Evolutionary conservation across 805 yeast genomes (phyloP), one percentile per base, ranked within the genome.

Genomic region (Ogataea trehalophila): DNA sequence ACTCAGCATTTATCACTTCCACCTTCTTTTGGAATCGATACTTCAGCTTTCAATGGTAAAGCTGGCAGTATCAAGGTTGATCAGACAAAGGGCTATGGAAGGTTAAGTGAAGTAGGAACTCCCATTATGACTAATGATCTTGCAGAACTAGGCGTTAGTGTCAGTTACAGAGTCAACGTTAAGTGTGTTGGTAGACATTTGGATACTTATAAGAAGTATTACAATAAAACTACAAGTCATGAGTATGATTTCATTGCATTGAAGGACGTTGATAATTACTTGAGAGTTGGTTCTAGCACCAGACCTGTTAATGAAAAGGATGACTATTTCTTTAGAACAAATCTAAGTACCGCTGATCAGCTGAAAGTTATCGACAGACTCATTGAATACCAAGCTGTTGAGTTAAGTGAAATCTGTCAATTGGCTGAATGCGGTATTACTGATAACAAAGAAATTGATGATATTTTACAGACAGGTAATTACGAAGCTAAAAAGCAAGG

Each of bases 51-150:
- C 31, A 47, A 49, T 29, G 63, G 69, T 1, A 44, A 40, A 16
- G 61, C 61, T 9, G 40, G 46, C 5, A 42, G 50, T 2, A 57
- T 72, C 15, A 53, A 54, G 37, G 54, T 69, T 6, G 59, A 65
- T 37, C 68, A 70, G 38, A 65, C 70, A 0, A 61, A 79, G 31
- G 85, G 86, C 0, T 81, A 80, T 59, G 86, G 84, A 8, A 73
- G 76, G 49, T 55, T 74, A 13, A 68, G 69, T n/a, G 57, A 65
- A 1, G 54, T 70, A 35, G 86, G 85, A 1, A 71, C 80, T 0
- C 85, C 86, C 1, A 61, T 81, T 4, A 59, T 74, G 46, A 73
- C 78, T 3, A 65, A 63, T 13, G 87, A 81, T 62, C 62, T 71
- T 39, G 56, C 71, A 8, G 62, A 64, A 31, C 69, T 64, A 48